Conservation (phyloP, 208 protist species). For the Strigomonas oncopelti region DNA sequence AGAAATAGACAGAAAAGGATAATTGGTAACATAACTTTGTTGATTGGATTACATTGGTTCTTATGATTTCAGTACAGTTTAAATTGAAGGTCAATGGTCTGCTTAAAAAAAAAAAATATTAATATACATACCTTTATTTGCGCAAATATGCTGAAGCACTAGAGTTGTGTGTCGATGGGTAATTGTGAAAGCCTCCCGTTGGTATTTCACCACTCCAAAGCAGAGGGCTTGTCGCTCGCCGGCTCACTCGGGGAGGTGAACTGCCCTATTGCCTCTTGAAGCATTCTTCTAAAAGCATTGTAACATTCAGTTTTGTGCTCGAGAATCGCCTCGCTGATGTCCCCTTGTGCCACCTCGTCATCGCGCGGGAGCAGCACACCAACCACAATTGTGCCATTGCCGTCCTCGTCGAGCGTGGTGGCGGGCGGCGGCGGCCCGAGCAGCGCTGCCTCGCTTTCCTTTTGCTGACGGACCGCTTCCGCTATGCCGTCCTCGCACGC, state of each 20-base stretch:
- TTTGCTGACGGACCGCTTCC: background rate
- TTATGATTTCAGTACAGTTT: too few relatives aligned
- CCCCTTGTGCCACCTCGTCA: background rate
- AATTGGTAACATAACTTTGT: background rate
- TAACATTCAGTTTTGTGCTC: background rate
- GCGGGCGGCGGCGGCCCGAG: background rate
- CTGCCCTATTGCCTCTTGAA: background rate
- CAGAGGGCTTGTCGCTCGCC: background rate
- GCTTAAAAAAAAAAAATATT: too few relatives aligned
- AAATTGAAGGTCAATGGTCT: too few relatives aligned
- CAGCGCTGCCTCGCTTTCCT: background rate
- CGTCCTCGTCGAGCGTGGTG: too few relatives aligned
- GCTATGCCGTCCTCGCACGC: background rate
- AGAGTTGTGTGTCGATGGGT: too few relatives aligned
- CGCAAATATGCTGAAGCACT: too few relatives aligned
- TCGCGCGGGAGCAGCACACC: background rate
- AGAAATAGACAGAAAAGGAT: conserved; percentile 13
- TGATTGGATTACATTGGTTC: too few relatives aligned
- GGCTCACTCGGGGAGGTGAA: background rate
- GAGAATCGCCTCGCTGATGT: background rate
- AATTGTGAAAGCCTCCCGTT: too few relatives aligned
- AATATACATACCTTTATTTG: too few relatives aligned
- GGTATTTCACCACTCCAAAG: background rate
- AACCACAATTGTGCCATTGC: too few relatives aligned
- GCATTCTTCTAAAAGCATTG: background rate